Evolutionary conservation across 83 land plant genomes (phyloP), one percentile per base, ranked within the genome.

Genomic region (Larix sibirica): DNA sequence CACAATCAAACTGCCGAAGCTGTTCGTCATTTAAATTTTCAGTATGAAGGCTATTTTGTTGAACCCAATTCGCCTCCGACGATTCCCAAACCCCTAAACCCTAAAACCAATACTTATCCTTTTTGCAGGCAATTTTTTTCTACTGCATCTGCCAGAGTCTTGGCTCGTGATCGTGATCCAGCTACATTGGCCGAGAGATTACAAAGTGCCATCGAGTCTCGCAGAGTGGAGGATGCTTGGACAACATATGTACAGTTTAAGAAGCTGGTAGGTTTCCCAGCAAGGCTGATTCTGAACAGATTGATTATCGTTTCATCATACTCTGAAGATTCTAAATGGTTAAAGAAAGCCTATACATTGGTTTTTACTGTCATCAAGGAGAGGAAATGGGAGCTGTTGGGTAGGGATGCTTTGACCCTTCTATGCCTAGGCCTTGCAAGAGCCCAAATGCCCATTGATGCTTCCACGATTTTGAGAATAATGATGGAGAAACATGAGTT

Each of bases 181-280:
- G 56, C 2, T 50, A 12, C 13, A 50, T 10, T 50, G 56, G 56
- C 56, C 13, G 56, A 50, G 18, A 77, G 80, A 54, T 87, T 92
- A 64, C 90, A 92, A 80, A 67, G 5, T 50, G 84, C 89, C 18
- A 12, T 92, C 70, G 74, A 80, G 44, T 67, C 84, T 66, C 86
- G 83, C 12, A 74, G 63, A 21, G n/a, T 85, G 2, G 88, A 83
- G 12, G 90, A 81, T 70, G 92, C 94, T 5, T 88, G 92, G 94
- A 68, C 82, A 61, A 54, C 71, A 26, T 90, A 84, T 60, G 79
- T 23, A 21, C 81, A 83, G 68, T 83, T 81, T 33, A 88, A 65
- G 69, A 85, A 26, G 18, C 74, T 86, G 14, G 63, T 82, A 64
- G 94, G 92, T 16, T 88, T 84, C 17, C 94, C 94, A 23, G 54